These are phyloP conservation scores for Aurantiochytrium sp. DNA, from an alignment of 108 stramenopile genomes.

Conservation along the genomic window DNA sequence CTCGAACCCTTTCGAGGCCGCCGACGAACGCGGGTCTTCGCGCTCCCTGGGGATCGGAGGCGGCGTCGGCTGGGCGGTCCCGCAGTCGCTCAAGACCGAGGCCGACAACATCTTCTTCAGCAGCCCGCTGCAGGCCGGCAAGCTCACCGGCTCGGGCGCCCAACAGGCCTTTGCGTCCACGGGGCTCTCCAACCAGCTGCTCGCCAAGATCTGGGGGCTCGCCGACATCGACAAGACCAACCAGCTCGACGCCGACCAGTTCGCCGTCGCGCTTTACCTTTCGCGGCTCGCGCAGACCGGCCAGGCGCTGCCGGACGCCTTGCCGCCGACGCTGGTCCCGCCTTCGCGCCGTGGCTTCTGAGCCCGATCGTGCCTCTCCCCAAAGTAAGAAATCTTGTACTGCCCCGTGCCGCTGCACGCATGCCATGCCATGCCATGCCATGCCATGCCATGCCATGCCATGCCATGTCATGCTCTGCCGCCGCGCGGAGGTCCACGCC, in stretches of 20 bases:
- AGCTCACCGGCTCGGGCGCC: background rate
- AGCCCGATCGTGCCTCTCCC: no score
- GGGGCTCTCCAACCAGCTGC: background rate
- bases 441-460: no score
- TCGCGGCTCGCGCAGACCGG: constrained; percentile 44
- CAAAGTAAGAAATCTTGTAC: no score
- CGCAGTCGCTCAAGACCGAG: background rate
- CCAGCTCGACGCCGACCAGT: constrained; percentile 51
- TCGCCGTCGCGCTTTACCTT: constrained; percentile 52
- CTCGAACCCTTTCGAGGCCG: background rate
- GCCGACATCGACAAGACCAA: constrained; percentile 34
- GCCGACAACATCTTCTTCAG: background rate
- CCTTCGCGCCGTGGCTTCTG: background rate
- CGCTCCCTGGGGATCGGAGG: background rate
- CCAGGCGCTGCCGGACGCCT: constrained; percentile 42
- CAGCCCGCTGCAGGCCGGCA: background rate
- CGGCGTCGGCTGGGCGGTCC: background rate
- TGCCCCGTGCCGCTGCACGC: no score
- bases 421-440: no score
- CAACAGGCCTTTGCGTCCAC: background rate
- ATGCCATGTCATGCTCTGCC: no score
- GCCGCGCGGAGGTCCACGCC: no score
- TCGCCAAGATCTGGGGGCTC: constrained; percentile 29
- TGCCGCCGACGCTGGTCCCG: constrained; percentile 44
- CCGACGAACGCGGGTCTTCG: background rate